Evolutionary conservation across 306 rosid species (phyloP).

Genomic region (Cucurbita moschata): DNA sequence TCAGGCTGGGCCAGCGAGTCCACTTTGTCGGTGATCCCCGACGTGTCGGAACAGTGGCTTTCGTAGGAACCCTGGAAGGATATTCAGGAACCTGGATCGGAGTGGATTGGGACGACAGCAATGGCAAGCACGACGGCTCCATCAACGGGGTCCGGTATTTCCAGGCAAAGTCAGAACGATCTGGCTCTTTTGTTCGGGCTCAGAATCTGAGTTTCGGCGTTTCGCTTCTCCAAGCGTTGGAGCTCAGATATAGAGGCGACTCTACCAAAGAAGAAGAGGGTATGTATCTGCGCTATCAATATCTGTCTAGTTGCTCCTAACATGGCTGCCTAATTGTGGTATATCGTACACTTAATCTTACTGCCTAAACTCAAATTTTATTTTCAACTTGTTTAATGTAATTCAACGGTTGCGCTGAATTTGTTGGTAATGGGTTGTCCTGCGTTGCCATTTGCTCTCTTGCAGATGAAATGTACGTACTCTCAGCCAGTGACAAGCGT

Average conservation of each 20-base stretch:
- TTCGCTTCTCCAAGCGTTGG: conserved; percentile 59
- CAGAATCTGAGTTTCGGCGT: conserved; percentile 51
- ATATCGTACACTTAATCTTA: neutral
- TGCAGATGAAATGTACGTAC: conserved; percentile 94
- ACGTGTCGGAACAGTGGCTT: conserved; percentile 63
- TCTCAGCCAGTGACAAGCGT: conserved; percentile 65
- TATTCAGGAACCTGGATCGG: conserved; percentile 69
- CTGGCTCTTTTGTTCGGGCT: conserved; percentile 64
- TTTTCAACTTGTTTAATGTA: neutral
- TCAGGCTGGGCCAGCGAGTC: conserved; percentile 53
- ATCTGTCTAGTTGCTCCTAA: neutral
- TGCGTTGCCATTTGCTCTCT: conserved; percentile 4
- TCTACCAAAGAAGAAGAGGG: conserved; percentile 83
- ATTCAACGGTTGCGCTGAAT: neutral
- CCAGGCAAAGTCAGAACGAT: conserved; percentile 41
- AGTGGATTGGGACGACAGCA: conserved; percentile 80
- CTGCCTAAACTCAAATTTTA: neutral
- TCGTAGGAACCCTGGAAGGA: conserved; percentile 57
- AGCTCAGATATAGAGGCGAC: conserved; percentile 48
- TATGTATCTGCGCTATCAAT: conserved; percentile 13
- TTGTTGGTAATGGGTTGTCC: neutral
- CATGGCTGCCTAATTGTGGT: neutral
- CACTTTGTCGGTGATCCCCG: conserved; percentile 45
- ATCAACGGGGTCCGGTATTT: conserved; percentile 60
- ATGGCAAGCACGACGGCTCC: conserved; percentile 79